Conservation (phyloP, 768 basidiomycete genomes). For the Leccinum variicolor region DNA sequence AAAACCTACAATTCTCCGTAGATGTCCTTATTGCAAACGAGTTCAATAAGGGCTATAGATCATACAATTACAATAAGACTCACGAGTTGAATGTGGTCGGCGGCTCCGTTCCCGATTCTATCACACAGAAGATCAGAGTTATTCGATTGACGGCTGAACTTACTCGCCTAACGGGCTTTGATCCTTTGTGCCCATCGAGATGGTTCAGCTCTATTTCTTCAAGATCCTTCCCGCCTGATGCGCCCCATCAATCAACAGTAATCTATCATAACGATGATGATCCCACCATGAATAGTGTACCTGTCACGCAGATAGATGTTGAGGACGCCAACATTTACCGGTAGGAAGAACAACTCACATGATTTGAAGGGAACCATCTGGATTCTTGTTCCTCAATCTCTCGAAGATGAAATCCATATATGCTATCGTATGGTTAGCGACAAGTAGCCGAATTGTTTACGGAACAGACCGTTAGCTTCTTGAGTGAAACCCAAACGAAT, state of each 20-base stretch:
- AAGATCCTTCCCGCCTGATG: constrained; percentile 66
- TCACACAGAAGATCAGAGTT: constrained; percentile 1
- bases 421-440: constrained; percentile 37
- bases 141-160: background rate
- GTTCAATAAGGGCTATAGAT: background rate
- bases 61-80: constrained; percentile 9
- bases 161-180: constrained; percentile 67
- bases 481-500: constrained; percentile 92
- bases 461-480: constrained; percentile 75
- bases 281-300: constrained; percentile 86
- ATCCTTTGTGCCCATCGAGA: constrained; percentile 85
- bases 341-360: constrained; percentile 48
- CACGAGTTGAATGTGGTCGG: constrained; percentile 88
- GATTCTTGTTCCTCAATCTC: constrained; percentile 76
- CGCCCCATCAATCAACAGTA: background rate
- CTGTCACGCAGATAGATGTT: constrained; percentile 13
- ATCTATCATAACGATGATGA: background rate
- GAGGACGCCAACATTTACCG: background rate
- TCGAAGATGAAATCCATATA: constrained; percentile 92
- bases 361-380: constrained; percentile 91
- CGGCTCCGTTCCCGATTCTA: constrained; percentile 93
- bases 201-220: constrained; percentile 83
- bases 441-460: background rate
- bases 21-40: constrained; percentile 65
- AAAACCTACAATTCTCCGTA: constrained; percentile 80